Conservation (phyloP, 164 flowering plant species). For the Magnolia changhungtana region DNA sequence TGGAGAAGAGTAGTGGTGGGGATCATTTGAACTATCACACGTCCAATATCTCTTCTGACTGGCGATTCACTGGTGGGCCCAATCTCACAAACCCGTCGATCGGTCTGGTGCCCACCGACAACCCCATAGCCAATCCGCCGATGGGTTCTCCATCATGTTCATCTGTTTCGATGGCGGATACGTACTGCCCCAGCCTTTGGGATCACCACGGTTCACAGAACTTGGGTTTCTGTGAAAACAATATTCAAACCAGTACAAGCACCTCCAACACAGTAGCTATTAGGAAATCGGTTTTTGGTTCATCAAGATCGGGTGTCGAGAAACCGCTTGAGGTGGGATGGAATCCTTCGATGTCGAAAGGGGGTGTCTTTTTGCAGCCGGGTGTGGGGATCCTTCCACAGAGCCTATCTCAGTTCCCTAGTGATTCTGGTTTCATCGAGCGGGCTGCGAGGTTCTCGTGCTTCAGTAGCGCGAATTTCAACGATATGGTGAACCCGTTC, state of each 20-base stretch:
- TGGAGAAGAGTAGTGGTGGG: conserved; percentile 35
- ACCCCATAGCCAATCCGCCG: conserved; percentile 27
- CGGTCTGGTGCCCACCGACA: conserved; percentile 35
- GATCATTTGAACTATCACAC: conserved; percentile 36
- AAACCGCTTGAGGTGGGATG: conserved; percentile 38
- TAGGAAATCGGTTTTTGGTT: conserved; percentile 32
- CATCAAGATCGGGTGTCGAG: conserved; percentile 23
- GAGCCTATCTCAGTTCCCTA: conserved; percentile 66
- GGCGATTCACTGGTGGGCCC: conserved; percentile 40
- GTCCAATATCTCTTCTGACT: conserved; percentile 41
- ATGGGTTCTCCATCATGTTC: conserved; percentile 46
- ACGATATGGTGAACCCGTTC: conserved; percentile 55
- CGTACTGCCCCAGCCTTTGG: conserved; percentile 45
- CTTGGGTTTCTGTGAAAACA: conserved; percentile 41
- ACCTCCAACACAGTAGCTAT: conserved; percentile 25
- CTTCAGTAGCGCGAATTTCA: conserved; percentile 64
- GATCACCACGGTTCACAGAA: conserved; percentile 38
- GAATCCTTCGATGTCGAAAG: conserved; percentile 51
- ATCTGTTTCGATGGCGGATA: conserved; percentile 54
- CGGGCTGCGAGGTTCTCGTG: conserved; percentile 87
- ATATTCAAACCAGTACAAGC: conserved; percentile 32
- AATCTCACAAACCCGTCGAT: conserved; percentile 35
- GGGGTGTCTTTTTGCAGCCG: conserved; percentile 42
- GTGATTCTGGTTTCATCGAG: conserved; percentile 86
- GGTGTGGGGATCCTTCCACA: conserved; percentile 53